Conservation (phyloP, 352 stramenopile genomes). For the Phytophthora ramorum region DNA sequence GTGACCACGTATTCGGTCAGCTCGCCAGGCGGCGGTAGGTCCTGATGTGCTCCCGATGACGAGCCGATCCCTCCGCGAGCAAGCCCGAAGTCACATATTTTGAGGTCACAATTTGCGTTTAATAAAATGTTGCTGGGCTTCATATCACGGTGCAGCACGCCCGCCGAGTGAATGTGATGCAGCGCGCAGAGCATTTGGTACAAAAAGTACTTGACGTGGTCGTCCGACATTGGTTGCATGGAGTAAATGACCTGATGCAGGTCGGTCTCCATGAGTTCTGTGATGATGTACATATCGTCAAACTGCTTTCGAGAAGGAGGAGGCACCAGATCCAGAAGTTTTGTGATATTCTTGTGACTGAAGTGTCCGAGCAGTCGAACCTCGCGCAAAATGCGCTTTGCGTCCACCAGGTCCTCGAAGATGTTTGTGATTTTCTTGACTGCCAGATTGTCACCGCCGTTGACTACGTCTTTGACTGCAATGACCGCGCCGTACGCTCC, state of each 20-base stretch:
- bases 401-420: constrained; percentile 98
- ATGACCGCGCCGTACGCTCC: constrained; percentile 93
- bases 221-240: constrained; percentile 90
- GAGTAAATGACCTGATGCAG: constrained; percentile 97
- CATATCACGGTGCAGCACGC: constrained; percentile 83
- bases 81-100: constrained; percentile 83
- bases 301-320: constrained; percentile 93
- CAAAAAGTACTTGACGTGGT: constrained; percentile 87
- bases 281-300: constrained; percentile 97
- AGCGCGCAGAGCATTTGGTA: constrained; percentile 85
- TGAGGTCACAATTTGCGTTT: constrained; percentile 84
- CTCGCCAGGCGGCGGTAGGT: constrained; percentile 40
- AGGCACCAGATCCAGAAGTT: constrained; percentile 92
- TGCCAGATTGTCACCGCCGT: constrained; percentile 70
- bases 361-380: constrained; percentile 90
- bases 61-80: constrained; percentile 64
- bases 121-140: constrained; percentile 86
- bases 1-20: constrained; percentile 76
- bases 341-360: constrained; percentile 94
- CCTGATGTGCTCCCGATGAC: background rate
- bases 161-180: constrained; percentile 96
- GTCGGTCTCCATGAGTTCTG: constrained; percentile 97
- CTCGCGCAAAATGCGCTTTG: constrained; percentile 97
- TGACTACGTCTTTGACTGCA: constrained; percentile 72
- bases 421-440: constrained; percentile 96